Evolutionary conservation across 129 eudicot species (phyloP), one percentile per base, ranked within the genome.

Genomic region (Tanacetum coccineum): DNA sequence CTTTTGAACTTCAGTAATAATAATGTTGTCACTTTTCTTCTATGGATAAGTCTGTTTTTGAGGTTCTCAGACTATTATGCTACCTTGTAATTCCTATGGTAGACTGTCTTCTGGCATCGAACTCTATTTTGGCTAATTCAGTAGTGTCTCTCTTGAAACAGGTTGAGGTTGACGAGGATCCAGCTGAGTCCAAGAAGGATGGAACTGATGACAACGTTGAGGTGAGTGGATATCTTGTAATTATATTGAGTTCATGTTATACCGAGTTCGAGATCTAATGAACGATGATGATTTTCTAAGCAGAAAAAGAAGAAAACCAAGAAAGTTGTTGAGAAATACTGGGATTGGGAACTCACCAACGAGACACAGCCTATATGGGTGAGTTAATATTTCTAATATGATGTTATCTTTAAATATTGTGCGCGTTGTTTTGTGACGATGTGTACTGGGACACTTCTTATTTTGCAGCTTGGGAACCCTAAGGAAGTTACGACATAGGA

Each of bases 331-430:
- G n/a, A n/a, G n/a, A n/a, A n/a, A n/a, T n/a, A n/a, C n/a, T n/a
- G n/a, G n/a, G n/a, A n/a, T n/a, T n/a, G n/a, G n/a, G n/a, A n/a
- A n/a, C n/a, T n/a, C n/a, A n/a, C n/a, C n/a, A n/a, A n/a, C n/a
- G n/a, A n/a, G n/a, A 93, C 98, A 21, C 96, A 93, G 62, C 96
- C 98, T 36, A 86, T 89, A 78, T 93, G 98, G 98, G 98, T 93
- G 59, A 82, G 95, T 50, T 52, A 17, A 50, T 20, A 2, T 50
- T 40, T 3, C 21, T 13, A 19, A 30, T 39, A 8, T 70, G 3
- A 25, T 76, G 26, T 14, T 58, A 28, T 9, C 0, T 30, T 20
- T 19, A 13, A 61, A 28, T 48, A 2, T 53, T 36, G 48, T 40
- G 12, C 22, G 18, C 42, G 47, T 39, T 69, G n/a, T 51, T 54